Conservation (phyloP, 2,329 filamentous ascomycete species). For the Fusarium goolgardi region DNA sequence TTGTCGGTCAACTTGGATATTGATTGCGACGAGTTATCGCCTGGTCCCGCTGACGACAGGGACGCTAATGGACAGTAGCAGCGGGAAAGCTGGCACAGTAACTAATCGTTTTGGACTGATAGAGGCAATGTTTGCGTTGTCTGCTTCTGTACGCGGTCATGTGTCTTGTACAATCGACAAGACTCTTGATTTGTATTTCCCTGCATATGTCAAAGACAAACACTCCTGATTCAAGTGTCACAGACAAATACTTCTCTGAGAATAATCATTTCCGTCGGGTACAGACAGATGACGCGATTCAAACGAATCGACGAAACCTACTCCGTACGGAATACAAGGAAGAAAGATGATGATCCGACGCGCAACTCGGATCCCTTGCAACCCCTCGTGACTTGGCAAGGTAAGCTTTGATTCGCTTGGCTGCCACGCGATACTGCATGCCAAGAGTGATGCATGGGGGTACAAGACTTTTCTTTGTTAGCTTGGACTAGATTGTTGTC, state of each 20-base stretch:
- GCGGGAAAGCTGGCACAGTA: slow-evolving; percentile 15
- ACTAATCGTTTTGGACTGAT: slow-evolving; percentile 17
- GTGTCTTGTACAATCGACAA: slow-evolving; percentile 2
- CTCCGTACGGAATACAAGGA: slow-evolving; percentile 17
- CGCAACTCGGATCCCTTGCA: slow-evolving; percentile 24
- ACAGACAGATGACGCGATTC: slow-evolving; percentile 14
- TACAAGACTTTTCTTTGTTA: slow-evolving; percentile 17
- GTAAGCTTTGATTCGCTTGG: slow-evolving; percentile 35
- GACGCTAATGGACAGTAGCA: slow-evolving; percentile 35
- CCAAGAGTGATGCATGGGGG: slow-evolving; percentile 32
- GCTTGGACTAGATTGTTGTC: slow-evolving; percentile 5
- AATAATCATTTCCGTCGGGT: slow-evolving; percentile 1
- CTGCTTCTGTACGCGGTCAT: neutral
- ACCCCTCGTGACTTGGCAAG: slow-evolving; percentile 34
- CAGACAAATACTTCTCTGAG: slow-evolving; percentile 6
- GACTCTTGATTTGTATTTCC: neutral
- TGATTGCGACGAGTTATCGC: slow-evolving; percentile 19
- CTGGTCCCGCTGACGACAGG: slow-evolving; percentile 29
- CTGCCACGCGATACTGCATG: slow-evolving; percentile 30
- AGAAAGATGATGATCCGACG: slow-evolving; percentile 31
- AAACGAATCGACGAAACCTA: slow-evolving; percentile 1
- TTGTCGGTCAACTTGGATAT: slow-evolving; percentile 2
- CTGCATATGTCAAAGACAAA: slow-evolving; percentile 6
- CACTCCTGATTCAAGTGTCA: neutral
- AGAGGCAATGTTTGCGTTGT: slow-evolving; percentile 14